Base-by-base conservation (phyloP, 805 yeast genomes). In the Myxozyma vanderwaltii region DNA sequence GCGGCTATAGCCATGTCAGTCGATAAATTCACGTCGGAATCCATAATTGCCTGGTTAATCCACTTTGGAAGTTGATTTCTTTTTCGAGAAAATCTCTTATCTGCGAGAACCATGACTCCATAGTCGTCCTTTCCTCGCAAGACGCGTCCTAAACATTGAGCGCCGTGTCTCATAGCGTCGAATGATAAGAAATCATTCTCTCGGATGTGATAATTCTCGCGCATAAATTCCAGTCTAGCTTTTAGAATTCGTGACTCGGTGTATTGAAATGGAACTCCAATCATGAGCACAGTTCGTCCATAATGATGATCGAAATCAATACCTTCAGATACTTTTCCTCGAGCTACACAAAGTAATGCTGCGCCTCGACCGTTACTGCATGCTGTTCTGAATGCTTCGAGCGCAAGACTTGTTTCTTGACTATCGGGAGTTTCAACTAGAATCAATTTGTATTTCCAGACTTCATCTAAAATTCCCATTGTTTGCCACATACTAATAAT, bases 151-250 rank as follows among this genome's bases (percentile, higher is more conserved):
- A 94, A 76, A 75, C 99, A 94, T 74, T 94, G 99, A 0, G 99
- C 98, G 3, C 98, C 99, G 76, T 94, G 99, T 71, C 99, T 84
- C 99, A 94, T 94, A 13, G 99, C 99, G 75, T 94, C 99, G 79
- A 94, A 94, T 10, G 98, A 91, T 39, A 94, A 72, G 71, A 94
- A 94, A 69, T 94, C 99, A 70, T 89, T 91, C 69, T 94, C 99
- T 64, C 90, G 81, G 56, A 94, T 92, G 68, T 91, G 95, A 72
- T 83, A 92, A 69, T 91, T 91, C 71, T 94, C 98, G 65, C 98
- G 79, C 72, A 94, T 74, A 69, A 94, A 94, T 74, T 94, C 99
- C 46, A 94, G 77, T 52, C 99, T 81, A 0, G 99, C 99, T 68
- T 94, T 94, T 68, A 94, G 78, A 64, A 94, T 94, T 70, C 98